Percentiles rank a stretch among this genome's conserved stretches.
phyloP scores from a whole-genome alignment of 352 stramenopile genomes.

The Poterioochromonas sp. region DNA sequence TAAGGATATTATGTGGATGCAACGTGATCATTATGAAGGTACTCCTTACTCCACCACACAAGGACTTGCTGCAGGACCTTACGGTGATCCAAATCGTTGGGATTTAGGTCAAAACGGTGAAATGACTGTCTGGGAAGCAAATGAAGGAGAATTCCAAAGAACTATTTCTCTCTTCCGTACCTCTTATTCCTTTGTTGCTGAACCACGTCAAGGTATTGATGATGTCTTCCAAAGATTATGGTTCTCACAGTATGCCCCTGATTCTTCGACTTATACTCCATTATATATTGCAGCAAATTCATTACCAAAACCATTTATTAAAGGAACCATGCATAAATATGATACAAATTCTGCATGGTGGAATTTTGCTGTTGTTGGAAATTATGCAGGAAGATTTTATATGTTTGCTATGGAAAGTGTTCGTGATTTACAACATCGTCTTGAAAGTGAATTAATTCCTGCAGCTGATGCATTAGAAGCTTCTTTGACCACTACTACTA shows the following conservation, averaged over 20 bases:
- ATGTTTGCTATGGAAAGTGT: slow-evolving; percentile 10
- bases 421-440: not conserved
- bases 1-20: slow-evolving; percentile 74
- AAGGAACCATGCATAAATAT: slow-evolving; percentile 33
- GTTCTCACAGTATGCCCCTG: slow-evolving; percentile 80
- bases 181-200: slow-evolving; percentile 47
- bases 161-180: slow-evolving; percentile 23
- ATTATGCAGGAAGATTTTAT: slow-evolving; percentile 62
- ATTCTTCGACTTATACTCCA: slow-evolving; percentile 72
- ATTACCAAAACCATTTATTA: slow-evolving; percentile 34
- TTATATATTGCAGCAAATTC: slow-evolving; percentile 65
- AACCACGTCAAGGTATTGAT: slow-evolving; percentile 37
- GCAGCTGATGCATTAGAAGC: slow-evolving; percentile 16
- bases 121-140: slow-evolving; percentile 33
- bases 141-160: slow-evolving; percentile 46
- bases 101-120: slow-evolving; percentile 35
- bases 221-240: slow-evolving; percentile 46
- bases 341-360: slow-evolving; percentile 50
- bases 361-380: slow-evolving; percentile 64
- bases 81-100: slow-evolving; percentile 47
- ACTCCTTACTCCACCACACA: slow-evolving; percentile 73
- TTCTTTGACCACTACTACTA: slow-evolving; percentile 14
- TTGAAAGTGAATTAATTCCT: not conserved
- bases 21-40: slow-evolving; percentile 83
- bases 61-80: slow-evolving; percentile 61